Percentiles rank a stretch among this genome's conserved stretches.
Conservation (phyloP, 2,329 filamentous ascomycete genomes). For the Lecanosticta acicola region DNA sequence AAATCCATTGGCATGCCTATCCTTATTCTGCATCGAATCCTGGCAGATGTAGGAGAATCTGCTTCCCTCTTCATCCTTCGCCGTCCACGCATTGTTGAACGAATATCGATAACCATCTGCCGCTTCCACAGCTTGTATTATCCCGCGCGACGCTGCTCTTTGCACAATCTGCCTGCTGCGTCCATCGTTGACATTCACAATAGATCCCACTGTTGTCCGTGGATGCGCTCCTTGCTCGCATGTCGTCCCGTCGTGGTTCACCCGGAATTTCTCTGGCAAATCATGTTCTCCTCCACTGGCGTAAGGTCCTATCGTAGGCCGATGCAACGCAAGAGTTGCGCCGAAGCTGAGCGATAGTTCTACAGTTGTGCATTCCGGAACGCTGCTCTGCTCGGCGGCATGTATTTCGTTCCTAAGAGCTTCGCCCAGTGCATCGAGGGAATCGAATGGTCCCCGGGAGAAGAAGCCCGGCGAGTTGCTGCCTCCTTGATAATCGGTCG, state of each 20-base stretch:
- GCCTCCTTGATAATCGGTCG: constrained; percentile 18
- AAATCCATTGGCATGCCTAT: constrained; percentile 41
- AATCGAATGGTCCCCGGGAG: constrained; percentile 17
- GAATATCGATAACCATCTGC: constrained; percentile 45
- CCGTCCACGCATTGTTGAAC: constrained; percentile 48
- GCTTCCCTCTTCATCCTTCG: constrained; percentile 41
- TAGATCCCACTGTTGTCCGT: constrained; percentile 18
- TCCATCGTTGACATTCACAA: constrained; percentile 30
- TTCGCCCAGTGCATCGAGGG: constrained; percentile 19
- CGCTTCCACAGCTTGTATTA: constrained; percentile 40
- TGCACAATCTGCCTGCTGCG: constrained; percentile 42
- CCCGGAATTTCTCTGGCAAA: constrained; percentile 28
- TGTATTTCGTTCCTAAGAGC: constrained; percentile 20
- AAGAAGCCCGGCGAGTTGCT: constrained; percentile 6
- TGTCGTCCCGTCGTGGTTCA: constrained; percentile 10
- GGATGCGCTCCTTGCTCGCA: constrained; percentile 8
- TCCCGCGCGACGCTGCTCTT: constrained; percentile 43
- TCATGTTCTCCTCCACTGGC: constrained; percentile 26
- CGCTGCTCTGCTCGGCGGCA: constrained; percentile 9
- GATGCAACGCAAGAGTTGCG: constrained; percentile 22
- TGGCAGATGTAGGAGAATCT: constrained; percentile 48
- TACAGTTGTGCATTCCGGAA: constrained; percentile 21
- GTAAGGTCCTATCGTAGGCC: constrained; percentile 28
- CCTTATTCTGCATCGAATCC: constrained; percentile 48
- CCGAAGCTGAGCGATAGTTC: constrained; percentile 21